A percentile compares a stretch with the other conserved stretches of the same genome.
Evolutionary conservation across 106 monocot genomes (phyloP).

Genomic region (Ottelia alismoides): DNA sequence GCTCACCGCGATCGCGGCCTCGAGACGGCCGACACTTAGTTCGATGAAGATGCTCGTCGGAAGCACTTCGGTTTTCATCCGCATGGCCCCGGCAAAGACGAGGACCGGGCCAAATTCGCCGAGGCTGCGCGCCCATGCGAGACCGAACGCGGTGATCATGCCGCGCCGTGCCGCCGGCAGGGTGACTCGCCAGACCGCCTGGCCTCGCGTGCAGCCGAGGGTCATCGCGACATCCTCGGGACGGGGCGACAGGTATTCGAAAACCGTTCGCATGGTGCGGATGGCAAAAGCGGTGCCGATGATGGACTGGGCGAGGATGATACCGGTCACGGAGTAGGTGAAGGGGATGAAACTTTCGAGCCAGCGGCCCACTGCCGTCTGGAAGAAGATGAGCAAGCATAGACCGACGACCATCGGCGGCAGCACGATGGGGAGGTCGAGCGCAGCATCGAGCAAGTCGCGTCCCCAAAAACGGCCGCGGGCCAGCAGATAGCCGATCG

Average conservation of each 20-base stretch:
- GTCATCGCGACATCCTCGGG: background rate
- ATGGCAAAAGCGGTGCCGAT: background rate
- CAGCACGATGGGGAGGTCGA: background rate
- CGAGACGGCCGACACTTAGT: background rate
- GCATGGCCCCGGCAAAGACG: background rate
- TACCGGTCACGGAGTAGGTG: background rate
- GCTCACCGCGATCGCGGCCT: background rate
- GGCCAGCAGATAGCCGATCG: background rate
- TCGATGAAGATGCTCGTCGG: background rate
- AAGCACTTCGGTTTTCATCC: background rate
- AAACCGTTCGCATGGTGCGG: background rate
- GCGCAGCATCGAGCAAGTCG: background rate
- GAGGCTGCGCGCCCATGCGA: background rate
- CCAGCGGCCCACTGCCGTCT: background rate
- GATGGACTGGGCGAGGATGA: background rate
- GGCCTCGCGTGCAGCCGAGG: background rate
- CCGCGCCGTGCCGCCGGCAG: background rate
- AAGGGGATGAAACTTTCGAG: background rate
- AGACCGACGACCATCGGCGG: background rate
- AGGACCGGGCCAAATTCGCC: background rate
- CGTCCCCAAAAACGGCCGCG: background rate
- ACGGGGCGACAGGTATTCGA: background rate
- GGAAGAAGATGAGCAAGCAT: background rate
- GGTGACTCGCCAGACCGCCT: background rate
- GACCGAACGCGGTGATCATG: background rate